Evolutionary conservation across 768 basidiomycete species (phyloP).

Genomic region (Mycena kentingensis): DNA sequence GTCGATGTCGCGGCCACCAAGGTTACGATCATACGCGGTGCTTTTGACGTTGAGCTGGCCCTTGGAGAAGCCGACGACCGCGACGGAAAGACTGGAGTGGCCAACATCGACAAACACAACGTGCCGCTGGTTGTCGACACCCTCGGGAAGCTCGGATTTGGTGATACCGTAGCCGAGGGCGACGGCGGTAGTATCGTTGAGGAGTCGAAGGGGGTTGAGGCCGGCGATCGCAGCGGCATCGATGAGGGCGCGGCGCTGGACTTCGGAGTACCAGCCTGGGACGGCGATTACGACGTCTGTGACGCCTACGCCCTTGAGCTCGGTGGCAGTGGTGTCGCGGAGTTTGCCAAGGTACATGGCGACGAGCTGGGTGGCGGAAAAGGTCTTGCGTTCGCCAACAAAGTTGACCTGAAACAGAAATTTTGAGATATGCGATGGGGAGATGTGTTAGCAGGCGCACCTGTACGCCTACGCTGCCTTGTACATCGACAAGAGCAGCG

Average conservation of each 20-base stretch:
- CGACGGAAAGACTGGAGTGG: conserved; percentile 85
- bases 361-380: conserved; percentile 90
- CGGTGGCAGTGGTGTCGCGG: conserved; percentile 79
- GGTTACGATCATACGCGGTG: conserved; percentile 88
- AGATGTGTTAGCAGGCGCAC: conserved; percentile 46
- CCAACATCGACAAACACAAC: conserved; percentile 96
- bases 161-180: conserved; percentile 99
- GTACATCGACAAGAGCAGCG: conserved; percentile 80
- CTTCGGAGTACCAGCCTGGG: conserved; percentile 95
- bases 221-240: conserved; percentile 90
- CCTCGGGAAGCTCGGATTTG: conserved; percentile 90
- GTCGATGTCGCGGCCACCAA: conserved; percentile 97
- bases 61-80: conserved; percentile 92
- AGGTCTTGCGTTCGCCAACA: conserved; percentile 75
- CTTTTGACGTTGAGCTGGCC: conserved; percentile 86
- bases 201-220: conserved; percentile 88
- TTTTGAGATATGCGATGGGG: conserved; percentile 6
- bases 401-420: conserved; percentile 71
- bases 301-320: conserved; percentile 85
- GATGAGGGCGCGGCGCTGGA: conserved; percentile 86
- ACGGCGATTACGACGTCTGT: conserved; percentile 95
- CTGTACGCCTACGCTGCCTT: conserved; percentile 83
- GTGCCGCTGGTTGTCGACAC: conserved; percentile 77
- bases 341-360: conserved; percentile 90
- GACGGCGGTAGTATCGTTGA: conserved; percentile 95